A percentile compares a stretch with the other conserved stretches of the same genome.
These are phyloP conservation scores for Verticillium dahliae DNA, from an alignment of 2,329 filamentous ascomycete genomes.

Conservation along the genomic window DNA sequence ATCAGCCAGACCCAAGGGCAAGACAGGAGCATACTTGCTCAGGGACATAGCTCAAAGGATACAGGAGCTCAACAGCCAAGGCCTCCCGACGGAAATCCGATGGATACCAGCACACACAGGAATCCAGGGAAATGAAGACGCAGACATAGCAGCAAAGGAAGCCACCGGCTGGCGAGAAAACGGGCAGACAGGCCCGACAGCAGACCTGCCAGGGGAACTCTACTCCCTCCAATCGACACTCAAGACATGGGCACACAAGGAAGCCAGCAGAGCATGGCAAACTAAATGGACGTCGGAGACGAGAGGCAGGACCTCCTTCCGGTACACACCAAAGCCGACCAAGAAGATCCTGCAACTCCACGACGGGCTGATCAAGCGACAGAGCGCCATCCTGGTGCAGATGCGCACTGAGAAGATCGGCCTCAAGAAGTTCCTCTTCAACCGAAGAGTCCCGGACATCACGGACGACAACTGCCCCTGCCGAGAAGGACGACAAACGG, in stretches of 20 bases:
- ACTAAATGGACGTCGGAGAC: slow-evolving; percentile 1
- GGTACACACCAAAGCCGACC: background rate
- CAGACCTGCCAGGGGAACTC: slow-evolving; percentile 15
- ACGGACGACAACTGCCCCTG: slow-evolving; percentile 4
- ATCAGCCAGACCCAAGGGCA: background rate
- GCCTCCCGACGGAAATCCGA: background rate
- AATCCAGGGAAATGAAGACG: slow-evolving; percentile 12
- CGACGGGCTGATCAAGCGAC: background rate
- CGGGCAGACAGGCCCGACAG: no score
- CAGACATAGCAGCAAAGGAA: slow-evolving; percentile 28
- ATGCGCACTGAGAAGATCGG: slow-evolving; percentile 8
- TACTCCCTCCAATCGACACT: slow-evolving; percentile 1
- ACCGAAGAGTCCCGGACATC: slow-evolving; percentile 6
- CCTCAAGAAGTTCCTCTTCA: slow-evolving; percentile 8
- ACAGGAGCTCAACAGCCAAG: background rate
- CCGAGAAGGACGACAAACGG: slow-evolving; percentile 6
- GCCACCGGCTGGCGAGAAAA: slow-evolving; percentile 17
- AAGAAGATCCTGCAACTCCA: background rate
- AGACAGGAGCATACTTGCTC: background rate
- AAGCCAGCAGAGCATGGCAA: background rate
- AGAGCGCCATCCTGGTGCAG: background rate
- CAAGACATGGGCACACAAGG: background rate
- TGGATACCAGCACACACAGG: slow-evolving; percentile 14
- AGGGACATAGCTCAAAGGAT: background rate
- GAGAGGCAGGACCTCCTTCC: slow-evolving; percentile 4